Base-by-base conservation (phyloP, 805 yeast genomes). In the Suhomyces prunicola region DNA sequence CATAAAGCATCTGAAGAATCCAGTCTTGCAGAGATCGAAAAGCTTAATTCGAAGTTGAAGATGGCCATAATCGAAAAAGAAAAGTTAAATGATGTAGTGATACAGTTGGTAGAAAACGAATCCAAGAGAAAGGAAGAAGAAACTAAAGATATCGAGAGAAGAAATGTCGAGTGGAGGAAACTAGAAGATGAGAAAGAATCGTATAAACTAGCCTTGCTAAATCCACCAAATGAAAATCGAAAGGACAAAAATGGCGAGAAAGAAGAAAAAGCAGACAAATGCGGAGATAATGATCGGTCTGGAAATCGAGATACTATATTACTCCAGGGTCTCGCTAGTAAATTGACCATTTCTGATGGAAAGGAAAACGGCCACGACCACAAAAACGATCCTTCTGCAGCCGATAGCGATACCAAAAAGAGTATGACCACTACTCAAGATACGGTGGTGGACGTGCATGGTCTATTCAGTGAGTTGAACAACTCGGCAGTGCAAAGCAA, bases 401-500 rank as follows among this genome's bases (percentile, higher is more conserved):
- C 40, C 13, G 42, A 39, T 8, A 19, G 24, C 24, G 48, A 51
- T 19, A 42, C 35, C 13, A 50, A 47, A 12, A 54, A 47, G 23
- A 46, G 50, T n/a, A 12, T 51, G 17, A 49, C 54, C 19, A 54
- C 57, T 8, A 54, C 57, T 6, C 57, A 54, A 39, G 53, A 48
- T 47, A 55, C 57, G 2, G 54, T 45, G 10, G 55, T 55, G 15
- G 57, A 50, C 24, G 57, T 55, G 13, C 55, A 23, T n/a, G 57
- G 57, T 8, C 49, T 52, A 7, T 55, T 55, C 35, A 50, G 55
- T 46, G 55, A 52, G 41, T 24, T 40, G 23, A 47, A 22, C 39
- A n/a, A 17, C 15, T 22, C 42, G 6, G 42, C 33, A 8, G 19
- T 46, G 17, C 33, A 46, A 22, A 36, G 24, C 7, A 47, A 35